Percentiles rank a stretch among this genome's conserved stretches.
phyloP scores from a whole-genome alignment of 2,329 filamentous ascomycete species.

The Trichophaea hybrida region DNA sequence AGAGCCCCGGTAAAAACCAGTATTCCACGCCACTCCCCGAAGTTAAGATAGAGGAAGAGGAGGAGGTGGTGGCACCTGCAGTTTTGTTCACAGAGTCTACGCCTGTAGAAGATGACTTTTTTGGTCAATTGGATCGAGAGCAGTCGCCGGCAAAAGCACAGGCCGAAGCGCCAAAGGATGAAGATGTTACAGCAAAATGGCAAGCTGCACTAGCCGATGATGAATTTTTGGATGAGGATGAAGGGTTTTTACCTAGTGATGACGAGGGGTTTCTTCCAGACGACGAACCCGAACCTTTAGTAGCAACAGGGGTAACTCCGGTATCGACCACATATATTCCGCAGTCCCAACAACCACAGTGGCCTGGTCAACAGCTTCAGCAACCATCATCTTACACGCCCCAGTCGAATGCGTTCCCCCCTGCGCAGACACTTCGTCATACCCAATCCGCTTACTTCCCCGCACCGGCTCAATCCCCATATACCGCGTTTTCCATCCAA shows the following conservation, averaged over 20 bases:
- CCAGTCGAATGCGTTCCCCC: conserved; percentile 31
- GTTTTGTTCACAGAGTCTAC: not conserved
- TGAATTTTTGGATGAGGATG: conserved; percentile 54
- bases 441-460: conserved; percentile 15
- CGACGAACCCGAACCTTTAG: conserved; percentile 17
- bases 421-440: conserved; percentile 7
- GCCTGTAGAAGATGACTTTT: conserved; percentile 43
- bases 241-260: conserved; percentile 67
- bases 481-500: conserved; percentile 21
- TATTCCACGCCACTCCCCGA: not conserved
- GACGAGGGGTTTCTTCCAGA: conserved; percentile 33
- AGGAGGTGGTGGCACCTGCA: conserved; percentile 19
- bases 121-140: conserved; percentile 36
- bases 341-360: conserved; percentile 6
- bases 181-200: conserved; percentile 65
- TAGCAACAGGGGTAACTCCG: conserved; percentile 9
- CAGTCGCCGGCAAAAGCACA: conserved; percentile 4
- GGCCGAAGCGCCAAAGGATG: conserved; percentile 29
- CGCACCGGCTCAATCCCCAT: conserved; percentile 25
- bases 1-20: conserved; percentile 1
- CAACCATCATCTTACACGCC: conserved; percentile 36
- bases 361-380: conserved; percentile 10
- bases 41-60: not conserved
- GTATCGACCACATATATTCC: conserved; percentile 30
- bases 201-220: conserved; percentile 61